These are phyloP conservation scores for Forsythia viridissima DNA, from an alignment of 257 asterid genomes.

Conservation along the genomic window DNA sequence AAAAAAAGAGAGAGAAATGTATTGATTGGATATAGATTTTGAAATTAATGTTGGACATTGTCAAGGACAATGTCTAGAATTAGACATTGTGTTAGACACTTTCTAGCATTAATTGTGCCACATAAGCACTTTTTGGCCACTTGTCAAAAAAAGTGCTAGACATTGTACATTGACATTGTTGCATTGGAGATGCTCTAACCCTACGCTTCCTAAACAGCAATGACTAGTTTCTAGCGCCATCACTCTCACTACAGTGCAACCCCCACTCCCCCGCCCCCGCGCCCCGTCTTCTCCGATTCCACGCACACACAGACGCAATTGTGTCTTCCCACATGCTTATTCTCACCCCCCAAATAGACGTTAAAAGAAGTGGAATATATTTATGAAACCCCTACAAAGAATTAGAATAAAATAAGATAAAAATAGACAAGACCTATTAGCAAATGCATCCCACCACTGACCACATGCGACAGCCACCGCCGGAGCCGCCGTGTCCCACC, in stretches of 20 bases:
- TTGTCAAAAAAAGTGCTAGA: too few species aligned
- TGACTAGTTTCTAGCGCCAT: not conserved
- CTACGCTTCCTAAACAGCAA: not conserved
- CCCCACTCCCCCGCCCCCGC: not conserved
- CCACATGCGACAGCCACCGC: slow-evolving; percentile 18
- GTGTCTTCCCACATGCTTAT: not conserved
- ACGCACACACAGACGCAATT: not conserved
- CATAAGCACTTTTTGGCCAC: too few species aligned
- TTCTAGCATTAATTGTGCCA: too few species aligned
- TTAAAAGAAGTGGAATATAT: not conserved
- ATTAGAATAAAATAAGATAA: not conserved
- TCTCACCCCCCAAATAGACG: not conserved
- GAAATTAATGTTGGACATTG: too few species aligned
- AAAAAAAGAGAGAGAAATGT: too few species aligned
- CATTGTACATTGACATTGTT: too few species aligned
- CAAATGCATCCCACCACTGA: slow-evolving; percentile 45
- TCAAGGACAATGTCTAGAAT: too few species aligned
- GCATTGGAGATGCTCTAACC: too few species aligned
- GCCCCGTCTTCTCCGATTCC: not conserved
- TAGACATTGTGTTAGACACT: too few species aligned
- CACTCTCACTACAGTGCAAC: not conserved
- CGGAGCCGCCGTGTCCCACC: slow-evolving; percentile 38
- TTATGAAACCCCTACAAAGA: not conserved
- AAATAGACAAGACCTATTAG: not conserved
- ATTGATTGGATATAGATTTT: too few species aligned